A percentile compares a stretch with the other conserved stretches of the same genome.
Evolutionary conservation across 1,284 basidiomycete genomes (phyloP).

Genomic region (Pseudozyma sp.): DNA sequence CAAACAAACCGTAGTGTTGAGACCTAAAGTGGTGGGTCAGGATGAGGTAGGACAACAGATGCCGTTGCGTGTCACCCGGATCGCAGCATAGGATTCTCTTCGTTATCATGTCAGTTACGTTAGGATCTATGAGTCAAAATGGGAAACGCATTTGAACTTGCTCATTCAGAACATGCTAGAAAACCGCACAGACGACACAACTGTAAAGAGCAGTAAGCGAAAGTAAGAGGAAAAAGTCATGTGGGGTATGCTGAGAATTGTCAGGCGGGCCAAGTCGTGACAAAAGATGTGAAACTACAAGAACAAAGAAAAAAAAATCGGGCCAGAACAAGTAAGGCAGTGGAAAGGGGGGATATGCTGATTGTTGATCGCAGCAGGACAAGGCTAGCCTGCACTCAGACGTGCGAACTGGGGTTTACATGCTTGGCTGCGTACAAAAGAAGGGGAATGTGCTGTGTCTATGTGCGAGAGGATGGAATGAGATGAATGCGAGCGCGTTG

Average conservation of each 20-base stretch:
- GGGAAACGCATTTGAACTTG: too few relatives aligned
- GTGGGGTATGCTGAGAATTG: constrained; percentile 40
- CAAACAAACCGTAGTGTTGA: constrained; percentile 50
- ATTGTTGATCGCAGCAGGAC: too few relatives aligned
- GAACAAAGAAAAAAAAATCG: constrained; percentile 4
- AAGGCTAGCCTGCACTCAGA: background rate
- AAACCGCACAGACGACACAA: background rate
- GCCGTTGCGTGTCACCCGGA: constrained; percentile 43
- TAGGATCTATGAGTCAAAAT: too few relatives aligned
- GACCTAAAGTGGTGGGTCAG: constrained; percentile 46
- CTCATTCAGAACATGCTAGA: too few relatives aligned
- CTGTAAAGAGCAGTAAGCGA: background rate
- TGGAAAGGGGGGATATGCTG: background rate
- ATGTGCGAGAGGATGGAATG: background rate
- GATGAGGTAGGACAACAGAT: constrained; percentile 57
- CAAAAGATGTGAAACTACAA: constrained; percentile 9
- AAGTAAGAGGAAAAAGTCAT: background rate
- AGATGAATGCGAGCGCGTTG: background rate
- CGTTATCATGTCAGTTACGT: too few relatives aligned
- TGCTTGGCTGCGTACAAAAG: background rate
- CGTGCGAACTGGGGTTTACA: background rate
- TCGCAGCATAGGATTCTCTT: too few relatives aligned
- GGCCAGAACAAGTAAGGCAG: too few relatives aligned
- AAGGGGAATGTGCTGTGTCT: background rate
- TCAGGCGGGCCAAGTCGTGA: constrained; percentile 10